These are phyloP conservation scores for Biscutella laevigata DNA, from an alignment of 441 rosid genomes.

Conservation along the genomic window DNA sequence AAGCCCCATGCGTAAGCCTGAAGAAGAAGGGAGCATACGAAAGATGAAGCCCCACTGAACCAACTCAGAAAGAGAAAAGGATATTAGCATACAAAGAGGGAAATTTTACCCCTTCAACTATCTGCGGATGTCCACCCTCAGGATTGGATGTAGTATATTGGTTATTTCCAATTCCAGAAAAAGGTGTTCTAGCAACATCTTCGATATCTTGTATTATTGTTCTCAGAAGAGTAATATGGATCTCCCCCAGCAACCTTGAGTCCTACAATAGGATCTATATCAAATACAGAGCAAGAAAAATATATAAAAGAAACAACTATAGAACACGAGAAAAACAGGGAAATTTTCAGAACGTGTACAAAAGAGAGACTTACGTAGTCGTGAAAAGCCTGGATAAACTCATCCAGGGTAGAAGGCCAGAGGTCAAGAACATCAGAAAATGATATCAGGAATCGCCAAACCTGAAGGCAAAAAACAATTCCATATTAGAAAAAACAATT, in stretches of 20 bases:
- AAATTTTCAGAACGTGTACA: background rate
- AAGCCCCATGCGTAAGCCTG: constrained; percentile 99
- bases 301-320: constrained; percentile 1
- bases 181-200: constrained; percentile 90
- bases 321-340: constrained; percentile 6
- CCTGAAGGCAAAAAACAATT: constrained; percentile 51
- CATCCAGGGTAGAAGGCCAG: constrained; percentile 98
- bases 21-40: constrained; percentile 10
- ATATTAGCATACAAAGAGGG: constrained; percentile 10
- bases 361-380: constrained; percentile 59
- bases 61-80: constrained; percentile 16
- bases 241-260: constrained; percentile 88
- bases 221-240: constrained; percentile 74
- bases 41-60: constrained; percentile 11
- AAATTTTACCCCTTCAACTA: constrained; percentile 87
- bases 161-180: constrained; percentile 66
- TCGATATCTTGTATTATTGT: constrained; percentile 82
- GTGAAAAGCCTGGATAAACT: constrained; percentile 95
- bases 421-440: constrained; percentile 89
- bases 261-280: constrained; percentile 47
- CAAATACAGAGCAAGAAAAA: constrained; percentile 14
- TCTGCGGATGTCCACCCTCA: constrained; percentile 92
- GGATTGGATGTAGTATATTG: constrained; percentile 77
- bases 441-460: constrained; percentile 87
- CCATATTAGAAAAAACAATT: constrained; percentile 5